Evolutionary conservation across 176 grass and related monocot genomes (phyloP).

Genomic region (Hsuehochloa calcarea): DNA sequence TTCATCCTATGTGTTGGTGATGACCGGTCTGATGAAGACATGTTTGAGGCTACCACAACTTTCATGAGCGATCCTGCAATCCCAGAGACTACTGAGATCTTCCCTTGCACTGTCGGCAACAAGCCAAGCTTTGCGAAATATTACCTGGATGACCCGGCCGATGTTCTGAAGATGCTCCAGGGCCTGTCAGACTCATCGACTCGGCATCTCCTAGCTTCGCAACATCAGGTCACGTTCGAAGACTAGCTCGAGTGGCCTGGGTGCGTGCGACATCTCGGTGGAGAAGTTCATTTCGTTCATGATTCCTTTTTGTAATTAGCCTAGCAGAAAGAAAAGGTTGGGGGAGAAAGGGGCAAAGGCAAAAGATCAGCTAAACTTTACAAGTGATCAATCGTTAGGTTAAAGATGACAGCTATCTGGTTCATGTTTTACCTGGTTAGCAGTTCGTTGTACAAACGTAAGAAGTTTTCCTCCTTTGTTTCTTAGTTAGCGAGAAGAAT

Average conservation of each 20-base stretch:
- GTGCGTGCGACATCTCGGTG: background rate
- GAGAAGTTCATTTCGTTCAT: slow-evolving; percentile 19
- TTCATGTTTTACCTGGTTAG: slow-evolving; percentile 1
- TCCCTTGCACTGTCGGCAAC: slow-evolving; percentile 64
- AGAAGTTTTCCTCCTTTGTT: background rate
- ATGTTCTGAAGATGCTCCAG: slow-evolving; percentile 59
- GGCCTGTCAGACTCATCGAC: slow-evolving; percentile 14
- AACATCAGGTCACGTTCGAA: slow-evolving; percentile 41
- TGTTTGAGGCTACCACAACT: slow-evolving; percentile 48
- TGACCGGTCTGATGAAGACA: slow-evolving; percentile 72
- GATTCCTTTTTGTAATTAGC: slow-evolving; percentile 25
- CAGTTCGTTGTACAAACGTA: slow-evolving; percentile 6
- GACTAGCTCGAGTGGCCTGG: background rate
- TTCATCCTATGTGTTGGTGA: slow-evolving; percentile 64
- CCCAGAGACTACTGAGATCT: slow-evolving; percentile 30
- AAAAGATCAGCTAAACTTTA: slow-evolving; percentile 4
- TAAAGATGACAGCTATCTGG: slow-evolving; percentile 9
- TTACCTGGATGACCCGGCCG: slow-evolving; percentile 55
- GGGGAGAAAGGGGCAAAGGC: background rate
- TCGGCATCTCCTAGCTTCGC: background rate
- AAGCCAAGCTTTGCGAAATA: slow-evolving; percentile 73
- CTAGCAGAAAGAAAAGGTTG: slow-evolving; percentile 7
- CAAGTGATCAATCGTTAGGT: slow-evolving; percentile 2
- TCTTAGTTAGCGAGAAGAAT: background rate
- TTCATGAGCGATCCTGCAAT: background rate